These are phyloP conservation scores for Beauveria asiatica DNA, from an alignment of 2,329 filamentous ascomycete genomes.

Conservation along the genomic window DNA sequence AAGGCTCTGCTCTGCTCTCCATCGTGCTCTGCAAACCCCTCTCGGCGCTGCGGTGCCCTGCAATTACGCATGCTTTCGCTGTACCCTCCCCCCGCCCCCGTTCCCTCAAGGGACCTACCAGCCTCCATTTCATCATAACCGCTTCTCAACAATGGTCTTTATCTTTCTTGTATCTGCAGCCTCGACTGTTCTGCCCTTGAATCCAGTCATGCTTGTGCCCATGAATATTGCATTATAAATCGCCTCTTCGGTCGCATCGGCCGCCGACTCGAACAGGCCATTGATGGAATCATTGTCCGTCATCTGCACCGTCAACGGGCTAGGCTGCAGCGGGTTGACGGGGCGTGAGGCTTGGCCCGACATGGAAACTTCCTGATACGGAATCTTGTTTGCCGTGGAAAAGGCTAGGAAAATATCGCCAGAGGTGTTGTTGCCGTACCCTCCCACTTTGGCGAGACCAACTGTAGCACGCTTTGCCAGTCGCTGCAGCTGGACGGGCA, in stretches of 20 bases:
- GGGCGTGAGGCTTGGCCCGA: slow-evolving; percentile 29
- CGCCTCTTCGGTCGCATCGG: slow-evolving; percentile 56
- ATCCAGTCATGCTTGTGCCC: slow-evolving; percentile 50
- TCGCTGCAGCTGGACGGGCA: slow-evolving; percentile 29
- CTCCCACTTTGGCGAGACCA: slow-evolving; percentile 51
- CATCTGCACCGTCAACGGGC: slow-evolving; percentile 18
- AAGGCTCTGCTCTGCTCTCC: neutral
- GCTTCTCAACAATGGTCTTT: slow-evolving; percentile 37
- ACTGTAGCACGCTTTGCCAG: slow-evolving; percentile 54
- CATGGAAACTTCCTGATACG: slow-evolving; percentile 23
- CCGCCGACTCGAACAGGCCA: slow-evolving; percentile 50
- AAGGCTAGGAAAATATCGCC: slow-evolving; percentile 62
- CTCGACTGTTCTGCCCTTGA: slow-evolving; percentile 39
- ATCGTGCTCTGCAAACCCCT: neutral
- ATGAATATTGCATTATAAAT: slow-evolving; percentile 57
- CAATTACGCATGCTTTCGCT: neutral
- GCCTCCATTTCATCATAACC: slow-evolving; percentile 2
- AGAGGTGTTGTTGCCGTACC: slow-evolving; percentile 52
- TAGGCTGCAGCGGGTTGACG: slow-evolving; percentile 34
- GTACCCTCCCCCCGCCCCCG: neutral
- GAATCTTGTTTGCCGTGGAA: slow-evolving; percentile 48
- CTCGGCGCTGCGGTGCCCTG: neutral
- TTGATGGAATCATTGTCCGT: slow-evolving; percentile 54
- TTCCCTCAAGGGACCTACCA: too few species aligned
- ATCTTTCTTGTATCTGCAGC: slow-evolving; percentile 39